Conservation (phyloP, 129 eudicot genomes). For the Silybum marianum region DNA sequence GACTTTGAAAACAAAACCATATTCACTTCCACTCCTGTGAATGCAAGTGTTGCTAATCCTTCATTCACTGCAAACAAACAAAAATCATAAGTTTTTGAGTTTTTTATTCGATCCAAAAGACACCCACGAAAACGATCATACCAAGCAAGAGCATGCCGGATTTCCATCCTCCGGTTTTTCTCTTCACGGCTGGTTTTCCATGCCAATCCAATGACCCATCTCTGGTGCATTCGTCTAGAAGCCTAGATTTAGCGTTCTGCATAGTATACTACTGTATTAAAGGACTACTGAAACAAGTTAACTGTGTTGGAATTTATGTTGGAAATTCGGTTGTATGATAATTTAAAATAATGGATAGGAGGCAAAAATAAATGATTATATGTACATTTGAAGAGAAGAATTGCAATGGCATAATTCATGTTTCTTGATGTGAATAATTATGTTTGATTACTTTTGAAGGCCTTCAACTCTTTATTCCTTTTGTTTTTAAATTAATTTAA, state of each 20-base stretch:
- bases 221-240: conserved; percentile 48
- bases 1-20: conserved; percentile 74
- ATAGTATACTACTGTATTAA: background rate
- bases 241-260: conserved; percentile 38
- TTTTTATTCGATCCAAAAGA: background rate
- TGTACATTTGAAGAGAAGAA: background rate
- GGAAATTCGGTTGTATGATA: background rate
- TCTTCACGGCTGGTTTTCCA: conserved; percentile 54
- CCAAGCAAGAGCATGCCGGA: conserved; percentile 71
- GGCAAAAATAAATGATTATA: background rate
- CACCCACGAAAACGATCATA: conserved; percentile 18
- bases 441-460: conserved; percentile 32
- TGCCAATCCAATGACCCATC: conserved; percentile 55
- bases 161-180: conserved; percentile 76
- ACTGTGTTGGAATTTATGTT: background rate
- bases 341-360: background rate
- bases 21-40: conserved; percentile 81
- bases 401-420: conserved; percentile 18
- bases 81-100: background rate
- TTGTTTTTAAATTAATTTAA: conserved; percentile 9
- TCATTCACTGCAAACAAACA: conserved; percentile 51
- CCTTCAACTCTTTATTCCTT: background rate
- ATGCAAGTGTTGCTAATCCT: conserved; percentile 77
- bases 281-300: background rate
- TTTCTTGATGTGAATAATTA: conserved; percentile 33